Base-by-base conservation (phyloP, 192 early-diverging fungal species). In the Entomortierella parvispora region DNA sequence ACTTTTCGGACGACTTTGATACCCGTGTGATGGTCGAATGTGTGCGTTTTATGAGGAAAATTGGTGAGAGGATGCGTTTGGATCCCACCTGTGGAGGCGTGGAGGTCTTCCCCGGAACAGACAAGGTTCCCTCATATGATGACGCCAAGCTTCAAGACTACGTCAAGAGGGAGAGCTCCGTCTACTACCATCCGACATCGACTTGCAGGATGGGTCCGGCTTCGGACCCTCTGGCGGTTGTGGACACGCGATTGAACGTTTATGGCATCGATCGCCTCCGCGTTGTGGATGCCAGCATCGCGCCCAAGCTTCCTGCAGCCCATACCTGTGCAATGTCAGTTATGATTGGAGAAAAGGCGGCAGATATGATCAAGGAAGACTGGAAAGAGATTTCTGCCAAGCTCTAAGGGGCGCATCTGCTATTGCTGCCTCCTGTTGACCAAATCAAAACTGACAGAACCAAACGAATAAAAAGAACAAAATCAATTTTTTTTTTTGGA, bases 321-420 rank as follows among this genome's bases (percentile, higher is more conserved):
- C 74, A 77, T 29, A 77, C 74, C 2, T 77, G 74, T 22, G 74
- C 74, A 0, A 58, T 65, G 15, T 54, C 58, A 1, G 42, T 77
- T 32, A 77, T 77, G 74, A 60, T 77, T 37, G 66, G 65, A n/a
- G 74, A 77, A 42, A 77, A 68, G 49, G 74, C 62, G 0, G 57
- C 62, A 6, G 70, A 72, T 37, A 65, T 72, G 61, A 72, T 72
- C 57, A 72, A 72, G 23, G 70, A 65, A 32, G 70, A 72, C 56
- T 65, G 70, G 70, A 47, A 54, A 37, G 58, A 62, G 22, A 22
- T 18, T 15, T 11, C 54, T 31, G 44, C n/a, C 26, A 68, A 60
- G 48, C 22, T 59, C 32, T 42, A 59, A 32, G 11, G 31, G 28
- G 44, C 12, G 2, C 12, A 1, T 45, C n/a, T 11, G n/a, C 12